phyloP scores from a whole-genome alignment of 2,329 filamentous ascomycete genomes.

The Grosmannia clavigera region DNA sequence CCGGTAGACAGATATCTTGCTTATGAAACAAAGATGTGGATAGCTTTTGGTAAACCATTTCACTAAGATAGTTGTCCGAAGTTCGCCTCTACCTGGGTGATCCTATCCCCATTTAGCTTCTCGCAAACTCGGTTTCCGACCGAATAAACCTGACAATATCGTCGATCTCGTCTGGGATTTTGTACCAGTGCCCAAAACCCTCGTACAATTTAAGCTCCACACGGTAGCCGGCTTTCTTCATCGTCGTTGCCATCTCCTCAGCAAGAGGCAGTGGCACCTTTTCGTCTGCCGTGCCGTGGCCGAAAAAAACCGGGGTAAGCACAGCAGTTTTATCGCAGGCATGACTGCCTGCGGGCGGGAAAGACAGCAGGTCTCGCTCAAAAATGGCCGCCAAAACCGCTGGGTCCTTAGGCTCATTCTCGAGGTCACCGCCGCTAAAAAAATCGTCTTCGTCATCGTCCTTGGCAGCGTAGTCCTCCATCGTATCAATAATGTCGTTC shows the following conservation, averaged over 20 bases:
- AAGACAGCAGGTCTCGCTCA: not conserved
- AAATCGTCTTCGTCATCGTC: not conserved
- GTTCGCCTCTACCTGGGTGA: too few relatives aligned
- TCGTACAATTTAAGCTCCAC: conserved; percentile 28
- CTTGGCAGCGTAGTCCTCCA: conserved; percentile 12
- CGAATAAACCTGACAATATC: conserved; percentile 25
- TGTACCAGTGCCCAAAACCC: conserved; percentile 34
- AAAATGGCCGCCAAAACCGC: not conserved
- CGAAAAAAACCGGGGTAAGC: conserved; percentile 28
- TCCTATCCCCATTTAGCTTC: too few relatives aligned
- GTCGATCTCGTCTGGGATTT: conserved; percentile 33
- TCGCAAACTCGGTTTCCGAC: not conserved
- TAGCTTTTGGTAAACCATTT: too few relatives aligned
- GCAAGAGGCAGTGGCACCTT: conserved; percentile 22
- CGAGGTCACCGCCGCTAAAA: not conserved
- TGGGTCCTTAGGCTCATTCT: not conserved
- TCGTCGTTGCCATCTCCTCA: conserved; percentile 16
- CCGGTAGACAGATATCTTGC: too few relatives aligned
- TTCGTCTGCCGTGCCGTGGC: conserved; percentile 28
- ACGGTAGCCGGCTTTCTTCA: conserved; percentile 20
- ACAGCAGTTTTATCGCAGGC: conserved; percentile 6
- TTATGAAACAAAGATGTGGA: too few relatives aligned
- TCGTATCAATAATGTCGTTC: conserved; percentile 19
- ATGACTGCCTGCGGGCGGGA: not conserved
- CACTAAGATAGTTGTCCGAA: too few relatives aligned